phyloP scores from a whole-genome alignment of 331 rosid species.

The Prunus yedoensis region DNA sequence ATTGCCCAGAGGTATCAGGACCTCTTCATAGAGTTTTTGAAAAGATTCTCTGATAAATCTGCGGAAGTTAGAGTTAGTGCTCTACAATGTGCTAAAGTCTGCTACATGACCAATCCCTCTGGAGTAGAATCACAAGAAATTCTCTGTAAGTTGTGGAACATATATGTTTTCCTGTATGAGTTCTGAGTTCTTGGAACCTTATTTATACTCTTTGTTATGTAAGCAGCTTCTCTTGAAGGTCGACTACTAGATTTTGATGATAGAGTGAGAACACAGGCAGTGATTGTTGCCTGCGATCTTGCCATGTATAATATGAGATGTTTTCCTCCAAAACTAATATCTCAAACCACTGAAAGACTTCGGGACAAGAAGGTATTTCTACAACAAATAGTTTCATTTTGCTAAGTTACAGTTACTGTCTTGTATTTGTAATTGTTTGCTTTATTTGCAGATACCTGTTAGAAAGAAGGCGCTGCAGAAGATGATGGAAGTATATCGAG shows the following conservation, averaged over 20 bases:
- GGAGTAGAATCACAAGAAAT: conserved; percentile 61
- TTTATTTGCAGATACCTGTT: conserved; percentile 58
- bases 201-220: conserved; percentile 11
- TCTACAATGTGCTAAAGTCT: conserved; percentile 67
- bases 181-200: conserved; percentile 13
- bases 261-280: conserved; percentile 81
- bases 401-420: conserved; percentile 15
- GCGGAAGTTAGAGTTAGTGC: conserved; percentile 85
- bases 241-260: conserved; percentile 78
- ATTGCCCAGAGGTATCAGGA: conserved; percentile 59
- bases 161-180: conserved; percentile 8
- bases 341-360: conserved; percentile 73
- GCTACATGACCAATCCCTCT: conserved; percentile 56
- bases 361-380: conserved; percentile 80
- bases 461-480: conserved; percentile 76
- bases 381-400: conserved; percentile 8
- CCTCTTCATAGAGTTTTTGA: conserved; percentile 76
- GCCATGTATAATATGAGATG: conserved; percentile 54
- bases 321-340: conserved; percentile 57
- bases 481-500: conserved; percentile 69
- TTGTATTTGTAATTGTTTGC: conserved; percentile 15
- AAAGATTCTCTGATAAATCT: conserved; percentile 86
- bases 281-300: conserved; percentile 85
- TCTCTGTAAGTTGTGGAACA: conserved; percentile 56
- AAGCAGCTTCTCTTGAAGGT: conserved; percentile 77